Conservation (phyloP, 1,284 basidiomycete genomes). For the Cutaneotrichosporon sp. region DNA sequence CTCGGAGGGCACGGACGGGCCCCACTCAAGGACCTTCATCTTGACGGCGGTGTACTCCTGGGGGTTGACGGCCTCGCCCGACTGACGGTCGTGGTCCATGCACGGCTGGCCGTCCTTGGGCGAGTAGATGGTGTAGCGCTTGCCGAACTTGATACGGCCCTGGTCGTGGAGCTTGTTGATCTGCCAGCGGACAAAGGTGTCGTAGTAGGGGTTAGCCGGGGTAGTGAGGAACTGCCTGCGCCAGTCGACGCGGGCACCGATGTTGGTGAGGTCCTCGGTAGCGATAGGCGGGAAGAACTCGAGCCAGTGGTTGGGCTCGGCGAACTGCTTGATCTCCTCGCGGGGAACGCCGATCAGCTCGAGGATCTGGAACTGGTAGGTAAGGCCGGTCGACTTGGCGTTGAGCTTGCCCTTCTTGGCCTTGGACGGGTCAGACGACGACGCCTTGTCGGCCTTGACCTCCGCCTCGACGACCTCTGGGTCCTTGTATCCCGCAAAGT, state of each 20-base stretch:
- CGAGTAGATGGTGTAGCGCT: conserved; percentile 97
- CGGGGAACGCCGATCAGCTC: conserved; percentile 85
- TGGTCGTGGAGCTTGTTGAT: conserved; percentile 84
- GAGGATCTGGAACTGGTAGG: conserved; percentile 99
- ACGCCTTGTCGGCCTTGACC: conserved; percentile 33
- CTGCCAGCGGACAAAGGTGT: conserved; percentile 97
- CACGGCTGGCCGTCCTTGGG: conserved; percentile 99
- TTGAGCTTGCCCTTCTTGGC: conserved; percentile 94
- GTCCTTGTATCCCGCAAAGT: conserved; percentile 73
- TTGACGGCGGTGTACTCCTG: conserved; percentile 96
- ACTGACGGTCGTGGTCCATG: conserved; percentile 98
- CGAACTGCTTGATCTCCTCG: conserved; percentile 89
- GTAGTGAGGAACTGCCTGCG: conserved; percentile 88
- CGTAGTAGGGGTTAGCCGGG: conserved; percentile 94
- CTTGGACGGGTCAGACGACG: conserved; percentile 54
- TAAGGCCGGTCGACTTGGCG: conserved; percentile 87
- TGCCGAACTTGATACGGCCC: conserved; percentile 93
- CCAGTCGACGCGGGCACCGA: conserved; percentile 97
- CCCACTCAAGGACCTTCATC: conserved; percentile 86
- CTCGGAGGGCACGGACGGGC: conserved; percentile 55
- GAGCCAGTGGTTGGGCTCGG: conserved; percentile 88
- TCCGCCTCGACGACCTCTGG: conserved; percentile 25
- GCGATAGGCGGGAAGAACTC: conserved; percentile 96
- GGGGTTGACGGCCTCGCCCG: conserved; percentile 90
- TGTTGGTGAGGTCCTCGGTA: conserved; percentile 74